phyloP scores from a whole-genome alignment of 1,139 yeast species.

The Blastobotrys proliferans region DNA sequence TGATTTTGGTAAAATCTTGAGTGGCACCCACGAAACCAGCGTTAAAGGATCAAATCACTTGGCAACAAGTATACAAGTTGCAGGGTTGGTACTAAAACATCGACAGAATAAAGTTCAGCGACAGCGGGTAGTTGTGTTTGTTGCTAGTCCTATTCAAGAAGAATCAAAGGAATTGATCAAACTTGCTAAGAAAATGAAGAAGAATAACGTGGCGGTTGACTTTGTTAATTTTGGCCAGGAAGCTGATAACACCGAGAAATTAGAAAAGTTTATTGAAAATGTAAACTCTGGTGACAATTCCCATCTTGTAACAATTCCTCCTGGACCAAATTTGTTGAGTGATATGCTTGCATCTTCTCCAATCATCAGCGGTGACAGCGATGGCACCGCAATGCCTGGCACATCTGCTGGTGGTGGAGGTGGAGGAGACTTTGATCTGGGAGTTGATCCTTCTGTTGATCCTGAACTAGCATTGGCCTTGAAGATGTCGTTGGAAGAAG shows the following conservation, averaged over 20 bases:
- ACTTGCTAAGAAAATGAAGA: constrained; percentile 89
- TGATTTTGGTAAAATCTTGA: constrained; percentile 79
- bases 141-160: constrained; percentile 80
- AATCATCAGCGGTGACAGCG: constrained; percentile 54
- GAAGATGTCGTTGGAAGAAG: constrained; percentile 79
- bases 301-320: constrained; percentile 82
- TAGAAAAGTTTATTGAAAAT: constrained; percentile 74
- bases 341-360: constrained; percentile 71
- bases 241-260: constrained; percentile 65
- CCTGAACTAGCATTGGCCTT: constrained; percentile 96
- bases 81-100: constrained; percentile 93
- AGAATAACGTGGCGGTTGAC: constrained; percentile 88
- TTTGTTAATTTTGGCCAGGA: constrained; percentile 92
- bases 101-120: constrained; percentile 92
- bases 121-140: constrained; percentile 85
- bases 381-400: constrained; percentile 39
- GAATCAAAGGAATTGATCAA: constrained; percentile 69
- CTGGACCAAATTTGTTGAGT: constrained; percentile 76
- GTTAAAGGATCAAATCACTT: constrained; percentile 69
- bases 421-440: constrained; percentile 52
- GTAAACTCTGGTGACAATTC: constrained; percentile 75
- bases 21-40: constrained; percentile 83
- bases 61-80: constrained; percentile 87
- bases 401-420: constrained; percentile 40
- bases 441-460: constrained; percentile 87